Evolutionary conservation across 202 grass and related monocot species (phyloP), one percentile per base, ranked within the genome.

Genomic region (Sporobolus alterniflorus): DNA sequence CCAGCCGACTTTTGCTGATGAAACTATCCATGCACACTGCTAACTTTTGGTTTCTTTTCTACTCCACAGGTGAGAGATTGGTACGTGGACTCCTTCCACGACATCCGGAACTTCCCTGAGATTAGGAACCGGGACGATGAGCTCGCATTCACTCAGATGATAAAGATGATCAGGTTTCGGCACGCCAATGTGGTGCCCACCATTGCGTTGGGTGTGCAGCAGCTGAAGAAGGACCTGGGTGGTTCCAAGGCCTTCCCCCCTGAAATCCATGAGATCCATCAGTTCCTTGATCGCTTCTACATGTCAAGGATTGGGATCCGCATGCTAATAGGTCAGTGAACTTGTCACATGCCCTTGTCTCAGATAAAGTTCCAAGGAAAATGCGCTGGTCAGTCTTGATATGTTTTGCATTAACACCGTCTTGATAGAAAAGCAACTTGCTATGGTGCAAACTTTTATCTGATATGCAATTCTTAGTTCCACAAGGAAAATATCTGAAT

Each of bases 281-380:
- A 87, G 61, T 95, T 98, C 80, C 90, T 98, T 36, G 93, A 98
- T 73, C 93, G 96, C 49, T 98, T 98, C 86, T 98, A 98, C 90
- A 87, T 98, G 90, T 94, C 96, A 48, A 88, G 96, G 82, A 98
- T 98, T 71, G 96, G 96, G 21, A 98, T 98, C 47, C 93, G 96
- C 24, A 95, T 98, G 96, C 85, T 98, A 73, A 98, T 98, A 91
- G 94, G 94, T 97, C 40, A 74, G 77, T 68, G 30, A 47, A 51
- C 43, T 46, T 44, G 51, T 7, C 67, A 64, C 49, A 65, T 79
- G 6, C 59, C 28, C 44, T 22, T 84, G 4, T 62, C 18, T 61
- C 50, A 29, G 12, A 17, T 69, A 33, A 39, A 50, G 17, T 59
- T 67, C 24, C 73, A 22, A 43, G 67, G 42, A 20, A 25, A 36